Conservation (phyloP, 2,329 filamentous ascomycete species). For the Ascochyta viciae-villosae region DNA sequence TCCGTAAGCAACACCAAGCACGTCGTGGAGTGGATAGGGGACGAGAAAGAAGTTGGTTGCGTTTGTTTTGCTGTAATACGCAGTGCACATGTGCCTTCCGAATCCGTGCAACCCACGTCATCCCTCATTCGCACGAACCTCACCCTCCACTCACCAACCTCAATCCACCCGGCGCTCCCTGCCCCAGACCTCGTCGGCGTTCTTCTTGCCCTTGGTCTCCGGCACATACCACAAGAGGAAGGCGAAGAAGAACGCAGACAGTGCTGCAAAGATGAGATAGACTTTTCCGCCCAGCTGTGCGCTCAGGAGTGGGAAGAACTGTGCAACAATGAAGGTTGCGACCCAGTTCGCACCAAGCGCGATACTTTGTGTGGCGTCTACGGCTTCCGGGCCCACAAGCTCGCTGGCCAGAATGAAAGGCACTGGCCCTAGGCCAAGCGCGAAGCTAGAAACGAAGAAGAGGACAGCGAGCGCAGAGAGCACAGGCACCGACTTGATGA, state of each 20-base stretch:
- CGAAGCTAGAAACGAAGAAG: constrained; percentile 88
- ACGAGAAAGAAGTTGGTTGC: not conserved
- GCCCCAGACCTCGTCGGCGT: constrained; percentile 91
- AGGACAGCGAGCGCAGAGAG: constrained; percentile 83
- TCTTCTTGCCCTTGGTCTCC: constrained; percentile 85
- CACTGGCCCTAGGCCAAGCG: constrained; percentile 87
- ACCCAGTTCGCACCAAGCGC: constrained; percentile 86
- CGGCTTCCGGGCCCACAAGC: constrained; percentile 86
- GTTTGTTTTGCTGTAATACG: not conserved
- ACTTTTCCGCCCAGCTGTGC: constrained; percentile 80
- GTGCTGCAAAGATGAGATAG: constrained; percentile 86
- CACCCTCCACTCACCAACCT: not conserved
- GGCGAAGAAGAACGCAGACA: constrained; percentile 71
- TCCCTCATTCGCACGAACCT: constrained; percentile 12
- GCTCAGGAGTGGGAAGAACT: constrained; percentile 92
- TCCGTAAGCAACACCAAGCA: constrained; percentile 34
- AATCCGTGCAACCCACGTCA: constrained; percentile 8
- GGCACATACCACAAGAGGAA: constrained; percentile 81
- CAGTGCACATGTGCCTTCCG: not conserved
- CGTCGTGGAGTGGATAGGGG: not conserved
- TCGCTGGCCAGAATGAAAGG: constrained; percentile 94
- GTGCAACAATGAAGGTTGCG: constrained; percentile 89
- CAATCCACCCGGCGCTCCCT: constrained; percentile 55
- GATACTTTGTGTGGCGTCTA: constrained; percentile 90
- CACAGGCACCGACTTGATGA: constrained; percentile 73